Base-by-base conservation (phyloP, 768 basidiomycete species). In the Gautieria morchelliformis region DNA sequence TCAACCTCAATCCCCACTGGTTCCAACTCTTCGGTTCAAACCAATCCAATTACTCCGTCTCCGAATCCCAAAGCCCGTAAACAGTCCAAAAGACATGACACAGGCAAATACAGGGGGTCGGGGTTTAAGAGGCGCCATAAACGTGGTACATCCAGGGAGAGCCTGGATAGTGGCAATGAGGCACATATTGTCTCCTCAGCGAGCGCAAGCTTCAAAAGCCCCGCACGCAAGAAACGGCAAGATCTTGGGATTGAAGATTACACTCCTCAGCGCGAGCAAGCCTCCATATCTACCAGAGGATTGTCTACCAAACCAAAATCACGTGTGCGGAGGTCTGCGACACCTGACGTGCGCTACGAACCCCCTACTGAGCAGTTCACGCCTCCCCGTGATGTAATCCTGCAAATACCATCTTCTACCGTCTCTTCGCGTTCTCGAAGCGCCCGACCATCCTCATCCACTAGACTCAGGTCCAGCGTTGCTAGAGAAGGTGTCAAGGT, bases 311-410 rank as follows among this genome's bases (percentile, higher is more conserved):
- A 42, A 22, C 35, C 35, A 19, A 47, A 37, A 15, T 10, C 19
- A 10, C 45, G 56, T 5, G 24, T n/a, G 15, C 32, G 56, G 10
- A 48, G 56, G 32, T 57, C 56, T 20, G 19, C 45, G 5, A 50
- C 56, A 19, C 45, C 47, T 35, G 45, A 47, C 15, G 59, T 60
- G 0, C 72, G 73, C 0, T 87, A 87, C 63, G 83, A 85, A 60
- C 84, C 84, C 0, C 85, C 85, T 0, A 58, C 65, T 0, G 85
- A 84, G 56, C 76, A 81, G n/a, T 86, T 86, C 63, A 85, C 84
- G 0, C 85, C 87, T 1, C 87, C 87, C 0, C 76, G 80, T 49
- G 79, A 84, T 61, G 76, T 88, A 46, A 67, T 78, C 50, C 66
- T 78, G 41, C 73, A 72, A 5, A 74, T 80, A 15, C 56, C 69